Conservation (phyloP, 2,329 filamentous ascomycete species). For the Aureobasidium sp. region DNA sequence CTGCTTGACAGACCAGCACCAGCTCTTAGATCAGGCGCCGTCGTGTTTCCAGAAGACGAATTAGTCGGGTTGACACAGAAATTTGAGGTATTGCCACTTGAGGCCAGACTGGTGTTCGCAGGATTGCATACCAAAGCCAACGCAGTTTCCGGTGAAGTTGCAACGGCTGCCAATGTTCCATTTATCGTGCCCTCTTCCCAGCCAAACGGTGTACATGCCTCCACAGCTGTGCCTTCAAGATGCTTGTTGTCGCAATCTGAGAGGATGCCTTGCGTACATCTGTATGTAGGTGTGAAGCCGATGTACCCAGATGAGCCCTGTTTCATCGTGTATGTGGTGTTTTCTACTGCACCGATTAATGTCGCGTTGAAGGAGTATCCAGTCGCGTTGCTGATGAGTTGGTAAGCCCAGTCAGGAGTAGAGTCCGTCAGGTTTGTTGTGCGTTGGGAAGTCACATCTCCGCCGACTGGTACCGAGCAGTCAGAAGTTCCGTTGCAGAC, state of each 20-base stretch:
- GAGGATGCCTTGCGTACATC: conserved; percentile 5
- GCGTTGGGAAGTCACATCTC: not conserved
- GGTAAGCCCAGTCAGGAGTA: not conserved
- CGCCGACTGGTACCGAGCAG: not conserved
- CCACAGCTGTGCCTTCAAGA: not conserved
- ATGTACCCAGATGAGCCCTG: not conserved
- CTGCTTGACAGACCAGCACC: not conserved
- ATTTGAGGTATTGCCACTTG: not conserved
- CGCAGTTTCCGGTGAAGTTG: not conserved
- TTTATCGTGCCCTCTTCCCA: not conserved
- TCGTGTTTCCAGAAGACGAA: not conserved
- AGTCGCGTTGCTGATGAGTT: not conserved
- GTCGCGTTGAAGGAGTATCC: not conserved
- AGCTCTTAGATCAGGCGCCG: not conserved
- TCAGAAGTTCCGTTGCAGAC: conserved; percentile 4
- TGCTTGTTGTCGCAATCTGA: not conserved
- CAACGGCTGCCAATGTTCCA: not conserved
- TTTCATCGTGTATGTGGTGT: not conserved
- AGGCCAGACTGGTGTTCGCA: conserved; percentile 5
- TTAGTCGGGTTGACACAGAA: not conserved
- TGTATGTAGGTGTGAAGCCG: not conserved
- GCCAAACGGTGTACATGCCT: conserved; percentile 6
- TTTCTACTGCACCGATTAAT: not conserved
- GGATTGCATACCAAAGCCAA: not conserved
- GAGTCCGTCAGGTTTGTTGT: not conserved